These are phyloP conservation scores for Porphyrellus cyaneotinctus DNA, from an alignment of 768 basidiomycete genomes.

Conservation along the genomic window DNA sequence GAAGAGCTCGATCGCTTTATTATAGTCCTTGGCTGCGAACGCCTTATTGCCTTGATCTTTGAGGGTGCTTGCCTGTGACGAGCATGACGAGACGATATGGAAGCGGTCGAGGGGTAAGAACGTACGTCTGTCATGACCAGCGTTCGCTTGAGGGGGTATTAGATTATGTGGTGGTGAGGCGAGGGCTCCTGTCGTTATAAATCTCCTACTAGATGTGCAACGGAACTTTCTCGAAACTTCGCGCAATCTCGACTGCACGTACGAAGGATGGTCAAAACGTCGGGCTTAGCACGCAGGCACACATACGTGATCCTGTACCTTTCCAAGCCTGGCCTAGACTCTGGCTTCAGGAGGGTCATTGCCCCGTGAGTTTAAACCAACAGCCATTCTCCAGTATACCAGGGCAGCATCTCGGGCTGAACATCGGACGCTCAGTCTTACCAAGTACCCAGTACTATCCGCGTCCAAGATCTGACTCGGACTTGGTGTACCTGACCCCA, in stretches of 20 bases:
- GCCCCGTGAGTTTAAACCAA: background rate
- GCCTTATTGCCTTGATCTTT: slow-evolving; percentile 96
- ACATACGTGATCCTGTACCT: slow-evolving; percentile 1
- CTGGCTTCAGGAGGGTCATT: background rate
- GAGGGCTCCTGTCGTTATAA: background rate
- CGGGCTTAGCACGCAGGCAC: background rate
- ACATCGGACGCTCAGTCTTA: no score
- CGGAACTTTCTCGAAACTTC: slow-evolving; percentile 34
- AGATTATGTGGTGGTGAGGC: no score
- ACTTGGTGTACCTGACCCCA: background rate
- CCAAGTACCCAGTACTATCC: no score
- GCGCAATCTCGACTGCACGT: background rate
- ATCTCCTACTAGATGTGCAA: slow-evolving; percentile 10
- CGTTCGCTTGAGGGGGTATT: no score
- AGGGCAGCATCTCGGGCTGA: no score
- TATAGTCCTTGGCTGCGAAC: slow-evolving; percentile 89
- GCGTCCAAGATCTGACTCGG: no score
- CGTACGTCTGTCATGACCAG: slow-evolving; percentile 38
- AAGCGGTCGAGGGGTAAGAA: background rate
- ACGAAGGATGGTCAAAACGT: no score
- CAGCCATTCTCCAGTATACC: no score
- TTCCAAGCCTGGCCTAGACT: background rate
- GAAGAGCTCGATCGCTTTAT: slow-evolving; percentile 81
- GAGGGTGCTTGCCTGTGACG: slow-evolving; percentile 49
- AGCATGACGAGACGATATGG: slow-evolving; percentile 18